phyloP scores from a whole-genome alignment of 371 early-diverging fungal genomes.

The Mortierella sp. region DNA sequence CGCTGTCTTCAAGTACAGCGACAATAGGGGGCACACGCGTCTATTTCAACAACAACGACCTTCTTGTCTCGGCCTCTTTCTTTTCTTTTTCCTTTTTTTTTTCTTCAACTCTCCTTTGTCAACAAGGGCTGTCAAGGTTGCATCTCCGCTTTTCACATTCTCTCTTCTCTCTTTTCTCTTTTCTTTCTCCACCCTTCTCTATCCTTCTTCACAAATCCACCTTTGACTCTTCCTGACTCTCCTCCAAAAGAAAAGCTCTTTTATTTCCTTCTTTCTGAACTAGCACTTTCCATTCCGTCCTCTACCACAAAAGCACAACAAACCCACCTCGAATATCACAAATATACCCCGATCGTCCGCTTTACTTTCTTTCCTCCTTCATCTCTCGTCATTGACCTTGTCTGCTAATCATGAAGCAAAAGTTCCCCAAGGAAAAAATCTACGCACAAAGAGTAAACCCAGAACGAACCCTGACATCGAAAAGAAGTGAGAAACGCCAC shows the following conservation, averaged over 20 bases:
- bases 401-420: background rate
- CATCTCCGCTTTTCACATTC: background rate
- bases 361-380: too few relatives aligned
- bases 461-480: background rate
- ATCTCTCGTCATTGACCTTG: too few relatives aligned
- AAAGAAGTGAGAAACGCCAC: background rate
- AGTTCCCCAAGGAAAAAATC: background rate
- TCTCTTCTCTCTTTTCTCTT: too few relatives aligned
- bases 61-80: background rate
- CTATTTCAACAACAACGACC: too few relatives aligned
- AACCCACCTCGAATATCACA: background rate
- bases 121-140: background rate
- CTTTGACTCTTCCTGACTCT: background rate
- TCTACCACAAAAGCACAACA: background rate
- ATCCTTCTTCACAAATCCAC: background rate
- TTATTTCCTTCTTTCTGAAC: background rate
- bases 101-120: background rate
- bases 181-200: background rate
- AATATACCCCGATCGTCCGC: background rate
- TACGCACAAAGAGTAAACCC: too few relatives aligned
- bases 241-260: background rate
- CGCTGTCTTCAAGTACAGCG: too few relatives aligned
- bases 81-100: background rate
- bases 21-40: too few relatives aligned
- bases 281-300: background rate